phyloP scores from a whole-genome alignment of 352 stramenopile genomes.

The Globisporangium mamillatum region DNA sequence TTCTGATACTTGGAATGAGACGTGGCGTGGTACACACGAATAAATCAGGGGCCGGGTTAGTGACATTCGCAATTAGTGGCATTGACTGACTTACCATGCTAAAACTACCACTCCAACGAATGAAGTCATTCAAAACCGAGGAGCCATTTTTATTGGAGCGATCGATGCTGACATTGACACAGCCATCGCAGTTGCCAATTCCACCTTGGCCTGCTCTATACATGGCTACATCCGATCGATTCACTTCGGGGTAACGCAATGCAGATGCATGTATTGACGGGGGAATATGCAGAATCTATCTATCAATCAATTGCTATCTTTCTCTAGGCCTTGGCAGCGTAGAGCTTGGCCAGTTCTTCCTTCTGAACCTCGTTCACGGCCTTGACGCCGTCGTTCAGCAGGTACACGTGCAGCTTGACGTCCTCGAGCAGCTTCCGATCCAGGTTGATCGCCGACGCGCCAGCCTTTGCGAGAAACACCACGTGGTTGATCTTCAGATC shows the following conservation, averaged over 20 bases:
- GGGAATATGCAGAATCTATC: not conserved
- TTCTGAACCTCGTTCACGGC: constrained; percentile 32
- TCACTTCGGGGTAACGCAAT: not conserved
- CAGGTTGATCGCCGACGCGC: constrained; percentile 38
- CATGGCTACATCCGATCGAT: constrained; percentile 3
- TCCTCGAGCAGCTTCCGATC: constrained; percentile 42
- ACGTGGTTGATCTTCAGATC: constrained; percentile 55
- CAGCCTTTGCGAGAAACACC: constrained; percentile 55
- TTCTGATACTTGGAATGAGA: not conserved
- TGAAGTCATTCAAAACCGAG: too few species aligned
- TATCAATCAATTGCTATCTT: not conserved
- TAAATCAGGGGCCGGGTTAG: not conserved
- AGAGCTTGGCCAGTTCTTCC: constrained; percentile 29
- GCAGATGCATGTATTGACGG: too few species aligned
- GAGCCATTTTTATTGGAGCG: not conserved
- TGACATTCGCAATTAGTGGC: too few species aligned
- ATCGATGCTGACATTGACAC: not conserved
- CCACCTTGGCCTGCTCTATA: not conserved
- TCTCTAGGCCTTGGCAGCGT: constrained; percentile 19
- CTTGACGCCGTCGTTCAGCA: constrained; percentile 42
- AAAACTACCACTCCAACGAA: too few species aligned
- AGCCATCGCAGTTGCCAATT: not conserved
- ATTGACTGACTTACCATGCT: too few species aligned
- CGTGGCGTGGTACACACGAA: not conserved
- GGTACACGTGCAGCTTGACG: constrained; percentile 46